These are phyloP conservation scores for Ceratocystis albifundus DNA, from an alignment of 2,329 filamentous ascomycete genomes.

Conservation along the genomic window DNA sequence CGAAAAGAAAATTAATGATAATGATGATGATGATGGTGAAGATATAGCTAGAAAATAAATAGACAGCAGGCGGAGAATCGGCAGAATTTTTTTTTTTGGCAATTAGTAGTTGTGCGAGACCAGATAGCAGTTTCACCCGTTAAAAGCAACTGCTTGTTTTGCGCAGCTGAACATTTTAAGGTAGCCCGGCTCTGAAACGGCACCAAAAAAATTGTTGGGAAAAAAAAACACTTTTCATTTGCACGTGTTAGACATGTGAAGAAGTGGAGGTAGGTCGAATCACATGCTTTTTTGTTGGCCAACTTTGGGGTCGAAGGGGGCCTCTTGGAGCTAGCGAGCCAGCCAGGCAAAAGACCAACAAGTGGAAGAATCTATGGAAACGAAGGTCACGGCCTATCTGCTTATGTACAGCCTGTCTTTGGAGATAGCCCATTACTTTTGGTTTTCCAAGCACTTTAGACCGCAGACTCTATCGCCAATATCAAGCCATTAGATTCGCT, in stretches of 20 bases:
- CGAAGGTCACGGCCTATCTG: not conserved
- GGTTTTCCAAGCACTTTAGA: too few relatives aligned
- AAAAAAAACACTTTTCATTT: slow-evolving; percentile 18
- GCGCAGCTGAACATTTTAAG: not conserved
- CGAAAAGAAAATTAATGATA: not conserved
- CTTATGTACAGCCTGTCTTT: not conserved
- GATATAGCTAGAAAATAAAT: not conserved
- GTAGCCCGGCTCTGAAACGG: not conserved
- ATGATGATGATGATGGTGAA: too few relatives aligned
- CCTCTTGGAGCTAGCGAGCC: slow-evolving; percentile 11
- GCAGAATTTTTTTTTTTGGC: not conserved
- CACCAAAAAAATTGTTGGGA: slow-evolving; percentile 23
- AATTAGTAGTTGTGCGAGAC: not conserved
- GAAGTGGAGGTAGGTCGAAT: slow-evolving; percentile 18
- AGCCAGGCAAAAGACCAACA: not conserved
- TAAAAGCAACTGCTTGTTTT: not conserved
- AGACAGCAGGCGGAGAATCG: not conserved
- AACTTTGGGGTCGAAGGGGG: slow-evolving; percentile 9
- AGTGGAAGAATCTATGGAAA: not conserved
- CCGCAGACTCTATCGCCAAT: too few relatives aligned
- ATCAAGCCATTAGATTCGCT: not conserved
- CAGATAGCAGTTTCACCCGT: not conserved
- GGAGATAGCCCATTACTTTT: not conserved
- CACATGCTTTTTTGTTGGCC: slow-evolving; percentile 23
- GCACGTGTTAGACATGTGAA: slow-evolving; percentile 22